Evolutionary conservation across 108 stramenopile genomes (phyloP).

Genomic region (Bacterosira constricta): DNA sequence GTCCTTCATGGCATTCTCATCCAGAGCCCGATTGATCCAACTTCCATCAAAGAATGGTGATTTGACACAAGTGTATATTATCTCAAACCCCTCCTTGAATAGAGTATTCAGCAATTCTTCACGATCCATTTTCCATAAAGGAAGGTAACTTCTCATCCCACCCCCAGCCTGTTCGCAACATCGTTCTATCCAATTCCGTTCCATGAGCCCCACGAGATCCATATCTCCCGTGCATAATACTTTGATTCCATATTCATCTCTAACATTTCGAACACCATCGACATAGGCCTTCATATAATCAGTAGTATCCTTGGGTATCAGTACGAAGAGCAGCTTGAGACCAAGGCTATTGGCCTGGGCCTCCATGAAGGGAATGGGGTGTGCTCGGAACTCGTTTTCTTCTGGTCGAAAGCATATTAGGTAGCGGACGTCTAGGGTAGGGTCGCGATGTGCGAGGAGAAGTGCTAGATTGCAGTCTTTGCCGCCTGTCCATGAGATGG

Average conservation of each 20-base stretch:
- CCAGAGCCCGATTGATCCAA: slow-evolving; percentile 46
- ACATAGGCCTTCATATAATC: slow-evolving; percentile 49
- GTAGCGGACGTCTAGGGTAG: slow-evolving; percentile 29
- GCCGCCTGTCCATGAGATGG: slow-evolving; percentile 57
- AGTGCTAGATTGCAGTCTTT: slow-evolving; percentile 60
- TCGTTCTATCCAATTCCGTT: slow-evolving; percentile 49
- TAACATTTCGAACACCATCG: slow-evolving; percentile 25
- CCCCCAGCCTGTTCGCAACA: slow-evolving; percentile 32
- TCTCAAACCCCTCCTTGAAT: slow-evolving; percentile 31
- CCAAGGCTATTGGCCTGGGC: slow-evolving; percentile 43
- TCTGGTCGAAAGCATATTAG: slow-evolving; percentile 23
- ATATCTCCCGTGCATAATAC: slow-evolving; percentile 56
- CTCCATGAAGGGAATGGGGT: slow-evolving; percentile 45
- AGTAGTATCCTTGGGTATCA: slow-evolving; percentile 7
- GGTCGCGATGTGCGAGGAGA: slow-evolving; percentile 30
- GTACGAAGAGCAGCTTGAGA: slow-evolving; percentile 25
- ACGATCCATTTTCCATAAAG: slow-evolving; percentile 49
- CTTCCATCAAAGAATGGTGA: slow-evolving; percentile 48
- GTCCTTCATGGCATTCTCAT: slow-evolving; percentile 29
- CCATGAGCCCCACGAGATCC: slow-evolving; percentile 51
- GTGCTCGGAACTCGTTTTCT: slow-evolving; percentile 39
- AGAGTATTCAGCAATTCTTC: slow-evolving; percentile 16
- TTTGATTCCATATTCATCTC: slow-evolving; percentile 31
- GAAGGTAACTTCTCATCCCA: slow-evolving; percentile 27
- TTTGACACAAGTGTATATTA: slow-evolving; percentile 54